These are phyloP conservation scores for Serendipita indica DNA, from an alignment of 768 basidiomycete species.

Conservation along the genomic window DNA sequence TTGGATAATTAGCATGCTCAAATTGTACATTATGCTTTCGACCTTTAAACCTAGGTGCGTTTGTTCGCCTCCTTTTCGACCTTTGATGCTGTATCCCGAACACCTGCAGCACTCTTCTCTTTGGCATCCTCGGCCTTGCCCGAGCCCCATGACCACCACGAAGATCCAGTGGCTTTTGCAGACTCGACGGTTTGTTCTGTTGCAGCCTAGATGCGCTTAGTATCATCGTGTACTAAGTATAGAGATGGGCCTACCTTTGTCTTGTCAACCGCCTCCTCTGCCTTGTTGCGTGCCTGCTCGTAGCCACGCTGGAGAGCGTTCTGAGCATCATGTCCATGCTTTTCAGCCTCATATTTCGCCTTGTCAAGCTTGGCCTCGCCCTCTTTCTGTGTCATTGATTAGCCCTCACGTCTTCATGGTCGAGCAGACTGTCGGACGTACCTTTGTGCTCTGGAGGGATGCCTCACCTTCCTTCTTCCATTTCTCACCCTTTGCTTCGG, in stretches of 20 bases:
- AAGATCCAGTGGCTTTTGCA: not conserved
- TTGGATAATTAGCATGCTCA: no score
- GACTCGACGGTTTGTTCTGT: not conserved
- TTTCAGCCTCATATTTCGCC: not conserved
- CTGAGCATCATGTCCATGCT: not conserved
- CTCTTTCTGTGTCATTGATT: not conserved
- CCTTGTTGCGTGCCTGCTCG: not conserved
- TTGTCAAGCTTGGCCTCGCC: not conserved
- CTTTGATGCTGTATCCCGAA: not conserved
- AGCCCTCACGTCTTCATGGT: not conserved
- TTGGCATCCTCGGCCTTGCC: slow-evolving; percentile 2
- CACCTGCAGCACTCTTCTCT: not conserved
- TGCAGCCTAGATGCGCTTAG: not conserved
- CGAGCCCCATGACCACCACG: not conserved
- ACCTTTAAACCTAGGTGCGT: no score
- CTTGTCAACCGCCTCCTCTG: not conserved
- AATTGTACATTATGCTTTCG: no score
- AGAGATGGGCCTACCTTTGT: not conserved
- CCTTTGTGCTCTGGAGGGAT: not conserved
- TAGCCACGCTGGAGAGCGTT: not conserved
- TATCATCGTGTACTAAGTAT: not conserved
- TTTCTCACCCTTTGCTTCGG: slow-evolving; percentile 2
- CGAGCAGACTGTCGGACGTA: not conserved
- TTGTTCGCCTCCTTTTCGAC: slow-evolving; percentile 2
- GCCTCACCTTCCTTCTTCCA: not conserved